Percentiles rank a stretch among this genome's conserved stretches.
phyloP scores from a whole-genome alignment of 345 rosid genomes.

The Arabis alpina region DNA sequence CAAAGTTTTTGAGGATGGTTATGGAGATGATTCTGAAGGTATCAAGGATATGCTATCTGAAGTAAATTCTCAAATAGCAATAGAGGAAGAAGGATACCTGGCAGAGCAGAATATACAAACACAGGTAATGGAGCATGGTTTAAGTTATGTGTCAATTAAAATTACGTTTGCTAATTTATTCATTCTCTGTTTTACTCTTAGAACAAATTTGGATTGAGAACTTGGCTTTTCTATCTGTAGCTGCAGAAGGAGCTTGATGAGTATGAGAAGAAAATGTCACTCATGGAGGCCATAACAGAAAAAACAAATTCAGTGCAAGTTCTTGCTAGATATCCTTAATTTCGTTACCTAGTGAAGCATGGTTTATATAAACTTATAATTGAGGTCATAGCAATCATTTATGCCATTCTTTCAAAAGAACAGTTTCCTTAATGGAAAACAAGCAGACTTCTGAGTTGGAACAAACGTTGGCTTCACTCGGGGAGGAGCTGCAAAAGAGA shows the following conservation, averaged over 20 bases:
- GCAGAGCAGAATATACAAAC: slow-evolving; percentile 55
- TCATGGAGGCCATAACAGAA: slow-evolving; percentile 58
- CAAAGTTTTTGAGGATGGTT: slow-evolving; percentile 19
- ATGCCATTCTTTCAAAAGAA: too few species aligned
- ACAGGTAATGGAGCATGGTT: slow-evolving; percentile 49
- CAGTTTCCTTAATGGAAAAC: slow-evolving; percentile 56
- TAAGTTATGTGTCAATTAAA: slow-evolving; percentile 5
- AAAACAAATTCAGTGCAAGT: slow-evolving; percentile 57
- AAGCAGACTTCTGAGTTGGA: slow-evolving; percentile 73
- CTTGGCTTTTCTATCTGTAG: slow-evolving; percentile 44
- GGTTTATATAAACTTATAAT: not conserved
- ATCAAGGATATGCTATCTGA: slow-evolving; percentile 50
- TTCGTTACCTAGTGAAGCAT: not conserved
- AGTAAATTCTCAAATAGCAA: slow-evolving; percentile 46
- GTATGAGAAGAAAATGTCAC: slow-evolving; percentile 63
- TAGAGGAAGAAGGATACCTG: slow-evolving; percentile 58
- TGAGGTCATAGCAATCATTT: not conserved
- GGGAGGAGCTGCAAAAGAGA: slow-evolving; percentile 63
- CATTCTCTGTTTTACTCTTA: slow-evolving; percentile 20
- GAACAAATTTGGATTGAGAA: slow-evolving; percentile 15
- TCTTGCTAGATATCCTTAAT: slow-evolving; percentile 70
- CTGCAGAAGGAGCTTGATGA: slow-evolving; percentile 60
- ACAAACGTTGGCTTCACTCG: slow-evolving; percentile 49
- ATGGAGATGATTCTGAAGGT: slow-evolving; percentile 31
- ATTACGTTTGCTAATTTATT: slow-evolving; percentile 15